Evolutionary conservation across 768 basidiomycete species (phyloP), one percentile per base, ranked within the genome.

Genomic region (Pisolithus orientalis): DNA sequence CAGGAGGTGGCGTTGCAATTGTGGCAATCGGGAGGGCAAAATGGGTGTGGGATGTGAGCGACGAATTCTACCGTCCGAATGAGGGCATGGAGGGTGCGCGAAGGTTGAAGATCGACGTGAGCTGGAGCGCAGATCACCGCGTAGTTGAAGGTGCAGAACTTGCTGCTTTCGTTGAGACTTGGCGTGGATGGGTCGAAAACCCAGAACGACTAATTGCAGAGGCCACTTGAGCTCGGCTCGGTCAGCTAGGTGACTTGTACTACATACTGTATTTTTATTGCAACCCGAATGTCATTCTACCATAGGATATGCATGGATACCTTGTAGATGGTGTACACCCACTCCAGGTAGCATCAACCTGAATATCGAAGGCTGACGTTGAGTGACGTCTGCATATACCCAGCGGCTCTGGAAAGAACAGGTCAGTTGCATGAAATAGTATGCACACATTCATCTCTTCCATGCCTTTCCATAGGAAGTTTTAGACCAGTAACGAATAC

Each of bases 121-220:
- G 85, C 56, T 94, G 91, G 88, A 83, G 82, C 55, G 91, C 86
- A 45, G 91, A 94, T 59, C 92, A 94, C 68, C 72, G 91, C 14
- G 82, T 94, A 6, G 82, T 93, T 9, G 91, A 94, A 64, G 91
- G 91, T 4, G 91, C 90, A 1, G 91, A 94, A 70, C 64, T 94
- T 55, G 90, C 87, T 49, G 90, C 87, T 57, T 91, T 94, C 65
- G 86, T 91, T 54, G 90, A 93, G 71, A 73, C 76, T 40, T 94
- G 91, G 91, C 80, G 90, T 54, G 72, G 69, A 14, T 90, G 82
- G 74, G 86, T 92, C 14, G 90, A 93, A 70, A 64, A 70, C 2
- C 92, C 92, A 3, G 80, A 77, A 64, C 74, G 85, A 64, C 62
- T 91, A 54, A 77, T 90, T 58, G 88, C 59, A 4, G 75, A 76